Percentiles rank a stretch among this genome's conserved stretches.
phyloP scores from a whole-genome alignment of 208 protist genomes.

The Acanthamoeba lenticulata region DNA sequence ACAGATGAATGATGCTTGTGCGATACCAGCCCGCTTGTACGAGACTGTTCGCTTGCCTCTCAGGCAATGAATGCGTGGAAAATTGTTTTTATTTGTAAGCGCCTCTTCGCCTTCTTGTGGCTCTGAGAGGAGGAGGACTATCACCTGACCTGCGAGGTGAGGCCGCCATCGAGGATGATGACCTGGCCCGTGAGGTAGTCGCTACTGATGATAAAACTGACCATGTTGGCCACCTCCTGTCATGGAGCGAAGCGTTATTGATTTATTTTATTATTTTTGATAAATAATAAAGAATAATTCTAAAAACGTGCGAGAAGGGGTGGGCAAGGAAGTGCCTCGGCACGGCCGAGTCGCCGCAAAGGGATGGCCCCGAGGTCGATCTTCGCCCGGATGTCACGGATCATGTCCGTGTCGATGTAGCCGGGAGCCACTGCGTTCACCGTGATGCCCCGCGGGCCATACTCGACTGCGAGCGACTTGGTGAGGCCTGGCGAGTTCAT shows the following conservation, averaged over 20 bases:
- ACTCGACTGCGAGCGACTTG: conserved; percentile 46
- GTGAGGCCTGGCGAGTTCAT: neutral
- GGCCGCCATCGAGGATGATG: conserved; percentile 37
- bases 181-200: conserved; percentile 58
- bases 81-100: too few species aligned
- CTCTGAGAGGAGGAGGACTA: too few species aligned
- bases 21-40: too few species aligned
- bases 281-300: too few species aligned
- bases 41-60: too few species aligned
- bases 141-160: neutral
- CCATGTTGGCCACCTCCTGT: conserved; percentile 24
- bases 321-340: neutral
- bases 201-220: conserved; percentile 6
- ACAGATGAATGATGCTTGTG: too few species aligned
- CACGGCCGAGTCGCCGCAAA: neutral
- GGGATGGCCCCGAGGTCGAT: conserved; percentile 56
- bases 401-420: conserved; percentile 58
- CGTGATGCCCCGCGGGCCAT: conserved; percentile 49
- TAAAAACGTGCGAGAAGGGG: neutral
- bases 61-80: too few species aligned
- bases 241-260: neutral
- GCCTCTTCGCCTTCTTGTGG: neutral
- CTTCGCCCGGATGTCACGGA: neutral
- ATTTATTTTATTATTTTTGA: neutral
- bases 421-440: conserved; percentile 43